Base-by-base conservation (phyloP, 108 stramenopile genomes). In the Aurantiochytrium sp. region DNA sequence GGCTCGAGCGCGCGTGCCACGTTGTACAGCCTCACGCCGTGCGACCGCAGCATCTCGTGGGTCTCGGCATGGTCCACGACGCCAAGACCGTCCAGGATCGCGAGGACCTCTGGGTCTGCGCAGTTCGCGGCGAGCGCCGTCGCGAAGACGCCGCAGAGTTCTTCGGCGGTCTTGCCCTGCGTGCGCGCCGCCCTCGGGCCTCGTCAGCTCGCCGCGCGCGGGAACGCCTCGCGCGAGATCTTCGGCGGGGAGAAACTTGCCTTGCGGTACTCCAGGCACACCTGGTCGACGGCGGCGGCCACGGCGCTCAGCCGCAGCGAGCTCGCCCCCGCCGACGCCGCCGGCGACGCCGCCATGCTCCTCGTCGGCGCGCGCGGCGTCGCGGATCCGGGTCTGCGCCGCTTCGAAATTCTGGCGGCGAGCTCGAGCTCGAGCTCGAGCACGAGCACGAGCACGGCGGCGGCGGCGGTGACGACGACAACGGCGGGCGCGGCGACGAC, bases 21-120 rank as follows among this genome's bases (percentile, higher is more conserved):
- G 39, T 81, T 81, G 4, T 81, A 81, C 42, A 81, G 73, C 36
- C 73, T 6, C 50, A 81, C 24, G n/a, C 73, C 73, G 73, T 48
- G 45, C n/a, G 39, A 48, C 17, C 73, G 39, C 36, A 81, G 73
- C 12, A 15, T n/a, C 24, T 48, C 45, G 27, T 65, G 59, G 10
- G 42, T 81, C 45, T 41, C n/a, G 42, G 73, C 73, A 24, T 81
- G 42, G 45, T 81, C 73, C 45, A 81, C 73, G 8, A 81, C 42
- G n/a, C 73, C 73, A 12, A 41, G 30, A 6, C 42, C 73, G 45
- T 81, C 73, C n/a, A 81, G 6, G n/a, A n/a, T 17, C 39, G 6
- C 10, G 24, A 41, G 30, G 6, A 81, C 45, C 3, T 12, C 73
- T 24, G 27, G 45, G 32, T 41, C 39, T 48, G n/a, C 42, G 30